Evolutionary conservation across 2,329 filamentous ascomycete species (phyloP).

Genomic region (Zalaria sp.): DNA sequence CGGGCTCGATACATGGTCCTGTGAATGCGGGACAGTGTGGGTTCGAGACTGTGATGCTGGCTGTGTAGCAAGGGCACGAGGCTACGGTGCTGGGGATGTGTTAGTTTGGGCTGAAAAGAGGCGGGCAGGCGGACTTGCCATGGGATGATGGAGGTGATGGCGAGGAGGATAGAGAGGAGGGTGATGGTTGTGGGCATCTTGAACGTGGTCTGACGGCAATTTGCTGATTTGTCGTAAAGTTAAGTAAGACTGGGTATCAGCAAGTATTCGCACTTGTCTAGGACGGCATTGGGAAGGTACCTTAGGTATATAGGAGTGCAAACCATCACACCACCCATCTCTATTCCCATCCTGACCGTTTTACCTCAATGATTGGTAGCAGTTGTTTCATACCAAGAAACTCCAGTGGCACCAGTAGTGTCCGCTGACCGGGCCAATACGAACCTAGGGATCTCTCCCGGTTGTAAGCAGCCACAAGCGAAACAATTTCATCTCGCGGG

Average conservation of each 20-base stretch:
- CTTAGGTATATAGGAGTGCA: too few species aligned
- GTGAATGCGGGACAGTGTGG: background rate
- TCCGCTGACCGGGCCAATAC: background rate
- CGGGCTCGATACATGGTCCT: background rate
- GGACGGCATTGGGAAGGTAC: background rate
- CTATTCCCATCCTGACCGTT: background rate
- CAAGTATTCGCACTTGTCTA: background rate
- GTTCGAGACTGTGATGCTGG: constrained; percentile 2
- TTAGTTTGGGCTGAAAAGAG: background rate
- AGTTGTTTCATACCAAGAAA: background rate
- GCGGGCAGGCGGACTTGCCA: background rate
- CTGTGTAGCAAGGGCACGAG: constrained; percentile 2
- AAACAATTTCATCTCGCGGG: background rate
- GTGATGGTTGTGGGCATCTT: background rate
- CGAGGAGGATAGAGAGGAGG: background rate
- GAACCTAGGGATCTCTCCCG: background rate
- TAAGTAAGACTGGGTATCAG: background rate
- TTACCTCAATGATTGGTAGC: background rate
- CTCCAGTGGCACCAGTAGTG: background rate
- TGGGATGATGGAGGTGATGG: background rate
- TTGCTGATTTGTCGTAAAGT: background rate
- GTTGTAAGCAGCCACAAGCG: background rate
- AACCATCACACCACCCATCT: background rate
- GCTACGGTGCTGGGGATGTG: background rate
- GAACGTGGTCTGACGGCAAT: background rate